Percentiles rank a stretch among this genome's conserved stretches.
phyloP scores from a whole-genome alignment of 2,329 filamentous ascomycete species.

The Venturia nashicola region DNA sequence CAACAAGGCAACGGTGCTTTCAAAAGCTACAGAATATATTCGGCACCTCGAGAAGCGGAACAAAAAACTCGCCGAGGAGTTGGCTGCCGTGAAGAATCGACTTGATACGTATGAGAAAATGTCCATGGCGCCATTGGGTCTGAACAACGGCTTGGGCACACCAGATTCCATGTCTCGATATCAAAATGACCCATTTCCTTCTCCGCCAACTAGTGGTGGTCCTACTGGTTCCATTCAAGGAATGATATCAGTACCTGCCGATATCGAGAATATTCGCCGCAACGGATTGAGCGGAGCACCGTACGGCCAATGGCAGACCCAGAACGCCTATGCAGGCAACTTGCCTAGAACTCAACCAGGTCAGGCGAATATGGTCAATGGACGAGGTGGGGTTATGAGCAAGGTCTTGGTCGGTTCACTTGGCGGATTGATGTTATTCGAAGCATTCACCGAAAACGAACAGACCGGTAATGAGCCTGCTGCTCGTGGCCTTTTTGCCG shows the following conservation, averaged over 20 bases:
- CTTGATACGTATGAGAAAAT: constrained; percentile 56
- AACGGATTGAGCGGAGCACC: constrained; percentile 17
- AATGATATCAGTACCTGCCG: constrained; percentile 30
- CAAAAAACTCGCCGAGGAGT: constrained; percentile 69
- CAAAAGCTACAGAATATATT: constrained; percentile 95
- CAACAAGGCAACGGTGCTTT: constrained; percentile 94
- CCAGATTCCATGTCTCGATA: constrained; percentile 23
- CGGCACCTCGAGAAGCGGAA: constrained; percentile 86
- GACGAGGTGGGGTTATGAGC: constrained; percentile 27
- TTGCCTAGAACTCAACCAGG: not conserved
- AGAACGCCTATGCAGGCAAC: constrained; percentile 6
- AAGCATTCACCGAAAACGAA: constrained; percentile 59
- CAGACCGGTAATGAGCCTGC: constrained; percentile 37
- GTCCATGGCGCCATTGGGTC: constrained; percentile 42
- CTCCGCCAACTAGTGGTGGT: not conserved
- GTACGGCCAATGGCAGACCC: constrained; percentile 17
- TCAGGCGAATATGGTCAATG: not conserved
- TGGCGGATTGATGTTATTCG: constrained; percentile 82
- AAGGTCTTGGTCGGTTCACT: constrained; percentile 91
- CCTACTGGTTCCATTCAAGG: constrained; percentile 19
- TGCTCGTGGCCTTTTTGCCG: constrained; percentile 28
- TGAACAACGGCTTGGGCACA: constrained; percentile 19
- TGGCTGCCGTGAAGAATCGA: constrained; percentile 63
- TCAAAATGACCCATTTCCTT: constrained; percentile 24
- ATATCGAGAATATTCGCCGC: constrained; percentile 27